These are phyloP conservation scores for Jatropha curcas DNA, from an alignment of 345 rosid genomes.

Conservation along the genomic window DNA sequence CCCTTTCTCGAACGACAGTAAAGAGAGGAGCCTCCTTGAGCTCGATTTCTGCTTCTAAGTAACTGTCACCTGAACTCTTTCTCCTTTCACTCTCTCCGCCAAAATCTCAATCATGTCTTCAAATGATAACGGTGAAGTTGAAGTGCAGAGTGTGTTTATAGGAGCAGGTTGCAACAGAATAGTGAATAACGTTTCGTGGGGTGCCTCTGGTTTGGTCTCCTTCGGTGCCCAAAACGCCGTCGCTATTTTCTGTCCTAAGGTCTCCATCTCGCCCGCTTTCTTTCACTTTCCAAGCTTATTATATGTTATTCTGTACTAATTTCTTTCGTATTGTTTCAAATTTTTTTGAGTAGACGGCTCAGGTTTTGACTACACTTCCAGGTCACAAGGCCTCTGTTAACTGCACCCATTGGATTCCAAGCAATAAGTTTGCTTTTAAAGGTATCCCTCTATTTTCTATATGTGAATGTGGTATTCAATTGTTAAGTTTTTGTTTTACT, in stretches of 20 bases:
- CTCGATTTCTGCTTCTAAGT: background rate
- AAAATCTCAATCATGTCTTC: background rate
- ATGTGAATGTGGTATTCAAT: background rate
- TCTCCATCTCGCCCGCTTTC: conserved; percentile 11
- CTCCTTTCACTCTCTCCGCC: background rate
- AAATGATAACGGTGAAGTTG: conserved; percentile 21
- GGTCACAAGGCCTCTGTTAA: conserved; percentile 82
- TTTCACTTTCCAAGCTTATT: background rate
- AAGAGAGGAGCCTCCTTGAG: too few relatives aligned
- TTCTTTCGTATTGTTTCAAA: background rate
- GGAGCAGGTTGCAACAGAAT: conserved; percentile 94
- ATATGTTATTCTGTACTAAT: background rate
- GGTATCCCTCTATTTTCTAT: conserved; percentile 37
- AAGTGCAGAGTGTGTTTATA: conserved; percentile 63
- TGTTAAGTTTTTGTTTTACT: background rate
- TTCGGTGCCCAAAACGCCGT: conserved; percentile 90
- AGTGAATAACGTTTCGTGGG: conserved; percentile 93
- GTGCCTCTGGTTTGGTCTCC: conserved; percentile 70
- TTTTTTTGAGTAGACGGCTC: conserved; percentile 54
- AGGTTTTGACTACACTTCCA: conserved; percentile 80
- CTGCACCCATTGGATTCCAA: conserved; percentile 91
- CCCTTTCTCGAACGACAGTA: too few relatives aligned
- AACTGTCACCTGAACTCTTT: background rate
- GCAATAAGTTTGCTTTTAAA: conserved; percentile 69
- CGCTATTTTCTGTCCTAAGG: conserved; percentile 78